phyloP scores from a whole-genome alignment of 371 early-diverging fungal genomes.

The Rhizomucor miehei region DNA sequence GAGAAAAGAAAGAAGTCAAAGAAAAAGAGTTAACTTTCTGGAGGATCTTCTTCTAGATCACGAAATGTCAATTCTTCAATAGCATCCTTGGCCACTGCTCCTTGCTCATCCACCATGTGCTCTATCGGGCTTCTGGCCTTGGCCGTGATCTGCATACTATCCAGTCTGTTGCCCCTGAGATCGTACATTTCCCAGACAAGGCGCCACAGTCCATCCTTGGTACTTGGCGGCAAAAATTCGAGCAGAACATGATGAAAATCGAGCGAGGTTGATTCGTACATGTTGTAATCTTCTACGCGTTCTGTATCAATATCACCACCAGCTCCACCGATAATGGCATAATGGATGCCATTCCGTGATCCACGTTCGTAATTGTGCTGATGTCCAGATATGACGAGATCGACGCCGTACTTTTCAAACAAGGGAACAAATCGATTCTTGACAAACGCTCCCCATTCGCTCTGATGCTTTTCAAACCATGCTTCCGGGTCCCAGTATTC shows the following conservation, averaged over 20 bases:
- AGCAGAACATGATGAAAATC: constrained; percentile 60
- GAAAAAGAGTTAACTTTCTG: too few relatives aligned
- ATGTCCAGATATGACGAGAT: constrained; percentile 78
- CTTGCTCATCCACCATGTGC: constrained; percentile 4
- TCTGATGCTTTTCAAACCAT: constrained; percentile 65
- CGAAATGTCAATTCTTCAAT: constrained; percentile 17
- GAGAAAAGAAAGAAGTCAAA: too few relatives aligned
- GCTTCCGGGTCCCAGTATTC: constrained; percentile 79
- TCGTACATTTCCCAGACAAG: constrained; percentile 42
- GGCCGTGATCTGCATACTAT: constrained; percentile 17
- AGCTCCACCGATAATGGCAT: constrained; percentile 77
- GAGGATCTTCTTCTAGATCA: constrained; percentile 10
- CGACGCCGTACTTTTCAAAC: constrained; percentile 65
- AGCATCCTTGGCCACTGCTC: constrained; percentile 13
- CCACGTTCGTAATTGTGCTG: constrained; percentile 80
- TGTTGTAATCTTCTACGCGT: constrained; percentile 64
- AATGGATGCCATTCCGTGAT: constrained; percentile 46
- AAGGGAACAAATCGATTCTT: constrained; percentile 64
- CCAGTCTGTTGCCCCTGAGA: constrained; percentile 25
- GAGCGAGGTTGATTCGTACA: constrained; percentile 53
- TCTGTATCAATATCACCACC: constrained; percentile 71
- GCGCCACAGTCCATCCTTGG: constrained; percentile 18
- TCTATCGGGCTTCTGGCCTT: constrained; percentile 4
- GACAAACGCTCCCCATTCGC: constrained; percentile 72
- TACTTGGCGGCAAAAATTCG: constrained; percentile 36